These are phyloP conservation scores for Leucocoprinus birnbaumii DNA, from an alignment of 768 basidiomycete species.

Conservation along the genomic window DNA sequence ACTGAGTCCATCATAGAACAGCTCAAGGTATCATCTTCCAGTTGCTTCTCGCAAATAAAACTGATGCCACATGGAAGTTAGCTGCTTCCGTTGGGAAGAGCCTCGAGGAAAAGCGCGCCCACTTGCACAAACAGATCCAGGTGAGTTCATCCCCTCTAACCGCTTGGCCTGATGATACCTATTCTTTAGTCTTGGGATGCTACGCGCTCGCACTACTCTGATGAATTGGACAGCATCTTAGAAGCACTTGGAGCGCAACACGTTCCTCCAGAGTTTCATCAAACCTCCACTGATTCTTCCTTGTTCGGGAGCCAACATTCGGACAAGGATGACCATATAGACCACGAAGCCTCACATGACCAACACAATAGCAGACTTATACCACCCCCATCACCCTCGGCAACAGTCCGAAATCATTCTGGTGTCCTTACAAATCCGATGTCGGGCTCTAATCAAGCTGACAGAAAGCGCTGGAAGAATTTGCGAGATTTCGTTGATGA, in stretches of 20 bases:
- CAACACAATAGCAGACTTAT: constrained; percentile 8
- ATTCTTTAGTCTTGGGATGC: constrained; percentile 66
- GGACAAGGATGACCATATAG: constrained; percentile 32
- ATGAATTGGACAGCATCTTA: constrained; percentile 64
- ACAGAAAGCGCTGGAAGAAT: constrained; percentile 73
- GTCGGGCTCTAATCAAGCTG: constrained; percentile 19
- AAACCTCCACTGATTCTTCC: constrained; percentile 63
- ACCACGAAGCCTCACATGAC: constrained; percentile 8
- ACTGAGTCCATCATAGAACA: constrained; percentile 73
- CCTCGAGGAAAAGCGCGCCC: constrained; percentile 67
- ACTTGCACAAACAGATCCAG: constrained; percentile 58
- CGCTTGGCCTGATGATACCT: neutral
- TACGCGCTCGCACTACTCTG: constrained; percentile 54
- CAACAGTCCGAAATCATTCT: constrained; percentile 24
- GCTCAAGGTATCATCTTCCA: constrained; percentile 51
- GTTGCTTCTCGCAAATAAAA: neutral
- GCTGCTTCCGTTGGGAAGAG: constrained; percentile 71
- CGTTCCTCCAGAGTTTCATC: constrained; percentile 78
- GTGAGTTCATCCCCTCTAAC: constrained; percentile 31
- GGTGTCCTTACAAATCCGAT: neutral
- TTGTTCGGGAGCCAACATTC: constrained; percentile 79
- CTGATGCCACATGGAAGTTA: constrained; percentile 40
- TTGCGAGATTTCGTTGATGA: constrained; percentile 86
- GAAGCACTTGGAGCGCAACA: constrained; percentile 70
- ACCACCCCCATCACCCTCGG: constrained; percentile 25